Conservation (phyloP, 2,329 filamentous ascomycete genomes). For the Hawksworthiomyces lignivorus region DNA sequence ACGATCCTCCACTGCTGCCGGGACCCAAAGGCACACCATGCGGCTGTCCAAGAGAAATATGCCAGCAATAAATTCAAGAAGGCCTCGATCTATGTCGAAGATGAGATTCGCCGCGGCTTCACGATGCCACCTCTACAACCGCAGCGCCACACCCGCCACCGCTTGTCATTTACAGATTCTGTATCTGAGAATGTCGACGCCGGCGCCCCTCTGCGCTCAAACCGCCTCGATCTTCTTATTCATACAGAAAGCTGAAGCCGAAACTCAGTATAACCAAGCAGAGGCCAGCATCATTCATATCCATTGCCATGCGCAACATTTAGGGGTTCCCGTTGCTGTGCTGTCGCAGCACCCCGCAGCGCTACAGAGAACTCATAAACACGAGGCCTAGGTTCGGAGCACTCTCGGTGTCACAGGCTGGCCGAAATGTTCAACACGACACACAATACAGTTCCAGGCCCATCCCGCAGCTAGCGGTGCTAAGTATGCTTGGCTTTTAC, state of each 20-base stretch:
- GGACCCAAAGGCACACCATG: constrained; percentile 71
- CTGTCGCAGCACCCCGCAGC: not conserved
- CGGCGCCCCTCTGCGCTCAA: not conserved
- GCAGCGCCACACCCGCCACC: constrained; percentile 4
- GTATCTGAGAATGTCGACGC: not conserved
- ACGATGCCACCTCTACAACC: constrained; percentile 32
- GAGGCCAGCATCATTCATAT: too few species aligned
- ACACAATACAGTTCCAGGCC: too few species aligned
- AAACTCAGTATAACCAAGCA: not conserved
- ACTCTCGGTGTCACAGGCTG: too few species aligned
- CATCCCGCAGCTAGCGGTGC: too few species aligned
- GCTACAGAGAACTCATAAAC: not conserved
- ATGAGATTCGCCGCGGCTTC: constrained; percentile 59
- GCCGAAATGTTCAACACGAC: too few species aligned
- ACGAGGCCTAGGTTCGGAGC: too few species aligned
- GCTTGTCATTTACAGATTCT: constrained; percentile 4
- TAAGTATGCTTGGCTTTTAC: too few species aligned
- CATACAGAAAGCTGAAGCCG: constrained; percentile 1
- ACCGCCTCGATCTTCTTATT: not conserved
- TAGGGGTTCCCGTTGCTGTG: too few species aligned
- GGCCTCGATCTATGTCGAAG: constrained; percentile 71
- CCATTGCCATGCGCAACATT: too few species aligned
- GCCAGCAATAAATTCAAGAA: constrained; percentile 79
- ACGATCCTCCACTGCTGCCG: constrained; percentile 86
- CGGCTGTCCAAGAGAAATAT: constrained; percentile 88